These are phyloP conservation scores for Erodium texanum DNA, from an alignment of 441 rosid genomes.

Conservation along the genomic window DNA sequence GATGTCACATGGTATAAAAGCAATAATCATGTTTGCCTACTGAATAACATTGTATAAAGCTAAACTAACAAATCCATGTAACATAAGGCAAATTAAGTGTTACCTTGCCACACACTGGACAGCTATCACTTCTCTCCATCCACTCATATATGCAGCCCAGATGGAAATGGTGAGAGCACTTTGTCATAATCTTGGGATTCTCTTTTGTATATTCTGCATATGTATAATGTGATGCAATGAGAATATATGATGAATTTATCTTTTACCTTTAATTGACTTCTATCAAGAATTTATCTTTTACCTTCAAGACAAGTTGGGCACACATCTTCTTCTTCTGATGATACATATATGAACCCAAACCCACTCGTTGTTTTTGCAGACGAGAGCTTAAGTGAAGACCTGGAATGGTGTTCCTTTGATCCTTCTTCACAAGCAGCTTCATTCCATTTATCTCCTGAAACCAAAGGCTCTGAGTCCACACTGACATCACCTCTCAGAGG, in stretches of 20 bases:
- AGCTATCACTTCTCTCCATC: constrained; percentile 75
- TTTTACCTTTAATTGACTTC: constrained; percentile 81
- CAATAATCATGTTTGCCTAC: neutral
- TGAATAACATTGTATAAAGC: neutral
- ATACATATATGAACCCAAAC: constrained; percentile 42
- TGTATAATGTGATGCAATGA: neutral
- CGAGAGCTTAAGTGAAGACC: constrained; percentile 47
- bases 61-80: too few species aligned
- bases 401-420: constrained; percentile 44
- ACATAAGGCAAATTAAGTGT: neutral
- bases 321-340: constrained; percentile 75
- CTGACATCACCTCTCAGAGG: constrained; percentile 55
- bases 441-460: constrained; percentile 59
- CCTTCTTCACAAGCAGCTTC: constrained; percentile 52
- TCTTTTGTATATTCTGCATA: constrained; percentile 56
- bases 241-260: neutral
- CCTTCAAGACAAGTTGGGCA: constrained; percentile 97
- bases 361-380: constrained; percentile 40
- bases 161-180: constrained; percentile 66
- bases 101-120: constrained; percentile 84
- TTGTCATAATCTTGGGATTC: constrained; percentile 57
- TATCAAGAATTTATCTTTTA: constrained; percentile 20
- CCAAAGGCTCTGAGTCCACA: constrained; percentile 46
- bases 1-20: neutral
- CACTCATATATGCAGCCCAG: constrained; percentile 74